Conservation (phyloP, 164 flowering plant species). For the Annona squamosa region DNA sequence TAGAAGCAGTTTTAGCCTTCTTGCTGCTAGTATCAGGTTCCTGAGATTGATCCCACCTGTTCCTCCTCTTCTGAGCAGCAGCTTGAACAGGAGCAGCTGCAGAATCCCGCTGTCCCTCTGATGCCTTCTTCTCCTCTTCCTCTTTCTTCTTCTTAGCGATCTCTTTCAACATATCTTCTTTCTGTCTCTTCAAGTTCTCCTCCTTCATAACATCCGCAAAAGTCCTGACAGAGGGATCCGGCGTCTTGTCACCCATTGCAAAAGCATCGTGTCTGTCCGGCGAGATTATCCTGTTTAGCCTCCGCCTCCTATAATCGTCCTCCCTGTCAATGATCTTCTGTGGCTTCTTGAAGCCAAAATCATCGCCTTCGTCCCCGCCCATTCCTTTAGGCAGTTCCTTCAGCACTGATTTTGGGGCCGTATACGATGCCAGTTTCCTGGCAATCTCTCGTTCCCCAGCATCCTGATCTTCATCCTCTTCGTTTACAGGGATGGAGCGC, state of each 20-base stretch:
- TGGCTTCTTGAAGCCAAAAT: constrained; percentile 56
- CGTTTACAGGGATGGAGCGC: constrained; percentile 66
- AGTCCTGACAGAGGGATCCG: constrained; percentile 69
- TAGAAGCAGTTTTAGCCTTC: constrained; percentile 45
- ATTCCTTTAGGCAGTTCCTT: constrained; percentile 54
- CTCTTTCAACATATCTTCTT: constrained; percentile 56
- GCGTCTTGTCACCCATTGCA: constrained; percentile 83
- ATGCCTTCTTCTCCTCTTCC: constrained; percentile 58
- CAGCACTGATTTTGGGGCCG: constrained; percentile 72
- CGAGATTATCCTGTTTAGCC: constrained; percentile 65
- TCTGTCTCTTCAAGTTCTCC: constrained; percentile 64
- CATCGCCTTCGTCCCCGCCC: constrained; percentile 39
- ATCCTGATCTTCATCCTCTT: constrained; percentile 60
- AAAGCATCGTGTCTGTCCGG: constrained; percentile 90
- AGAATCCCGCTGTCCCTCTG: constrained; percentile 24
- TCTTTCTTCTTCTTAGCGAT: constrained; percentile 85
- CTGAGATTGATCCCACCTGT: constrained; percentile 88
- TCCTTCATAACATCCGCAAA: constrained; percentile 87
- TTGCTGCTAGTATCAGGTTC: constrained; percentile 40
- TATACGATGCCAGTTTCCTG: constrained; percentile 63
- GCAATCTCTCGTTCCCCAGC: constrained; percentile 51
- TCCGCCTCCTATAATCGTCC: constrained; percentile 71
- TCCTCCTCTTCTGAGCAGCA: constrained; percentile 75
- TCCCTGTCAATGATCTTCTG: constrained; percentile 73
- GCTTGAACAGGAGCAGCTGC: constrained; percentile 21